A percentile compares a stretch with the other conserved stretches of the same genome.
Conservation (phyloP, 208 protist species). For the Herpetomonas samuelpessoai region DNA sequence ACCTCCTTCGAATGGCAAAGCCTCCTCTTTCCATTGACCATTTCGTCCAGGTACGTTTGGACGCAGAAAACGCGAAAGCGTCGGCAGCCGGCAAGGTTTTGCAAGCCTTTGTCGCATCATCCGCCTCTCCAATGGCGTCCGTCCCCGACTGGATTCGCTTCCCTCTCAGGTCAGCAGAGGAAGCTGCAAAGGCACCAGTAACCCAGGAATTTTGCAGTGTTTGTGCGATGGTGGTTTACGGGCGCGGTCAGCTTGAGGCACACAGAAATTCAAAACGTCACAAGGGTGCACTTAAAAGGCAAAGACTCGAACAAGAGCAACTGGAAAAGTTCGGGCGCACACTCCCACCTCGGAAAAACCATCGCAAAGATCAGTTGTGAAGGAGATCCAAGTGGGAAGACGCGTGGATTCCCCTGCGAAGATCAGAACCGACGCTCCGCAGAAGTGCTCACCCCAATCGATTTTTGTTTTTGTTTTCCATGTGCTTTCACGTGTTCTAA, state of each 20-base stretch:
- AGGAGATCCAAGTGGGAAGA: background rate
- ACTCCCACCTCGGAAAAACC: conserved; percentile 46
- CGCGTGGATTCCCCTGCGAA: too few species aligned
- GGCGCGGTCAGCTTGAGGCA: conserved; percentile 33
- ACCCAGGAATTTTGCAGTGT: conserved; percentile 48
- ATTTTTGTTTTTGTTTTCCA: too few species aligned
- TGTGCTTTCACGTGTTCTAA: too few species aligned
- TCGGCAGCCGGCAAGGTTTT: too few species aligned
- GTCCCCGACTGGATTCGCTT: too few species aligned
- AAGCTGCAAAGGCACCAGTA: too few species aligned
- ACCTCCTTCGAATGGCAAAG: conserved; percentile 4
- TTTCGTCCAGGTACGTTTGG: conserved; percentile 32
- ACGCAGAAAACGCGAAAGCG: too few species aligned
- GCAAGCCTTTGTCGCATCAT: too few species aligned
- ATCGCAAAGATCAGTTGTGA: background rate
- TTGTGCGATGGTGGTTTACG: conserved; percentile 57
- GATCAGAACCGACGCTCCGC: too few species aligned
- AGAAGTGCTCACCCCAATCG: too few species aligned
- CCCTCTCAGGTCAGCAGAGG: too few species aligned
- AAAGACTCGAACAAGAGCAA: conserved; percentile 42
- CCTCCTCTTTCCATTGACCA: conserved; percentile 16
- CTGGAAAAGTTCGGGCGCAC: conserved; percentile 52
- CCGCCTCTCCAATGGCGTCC: too few species aligned
- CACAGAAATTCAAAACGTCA: conserved; percentile 75
- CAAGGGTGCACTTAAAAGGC: conserved; percentile 40